These are phyloP conservation scores for Cinnamomum chago DNA, from an alignment of 164 flowering plant genomes.

Conservation along the genomic window DNA sequence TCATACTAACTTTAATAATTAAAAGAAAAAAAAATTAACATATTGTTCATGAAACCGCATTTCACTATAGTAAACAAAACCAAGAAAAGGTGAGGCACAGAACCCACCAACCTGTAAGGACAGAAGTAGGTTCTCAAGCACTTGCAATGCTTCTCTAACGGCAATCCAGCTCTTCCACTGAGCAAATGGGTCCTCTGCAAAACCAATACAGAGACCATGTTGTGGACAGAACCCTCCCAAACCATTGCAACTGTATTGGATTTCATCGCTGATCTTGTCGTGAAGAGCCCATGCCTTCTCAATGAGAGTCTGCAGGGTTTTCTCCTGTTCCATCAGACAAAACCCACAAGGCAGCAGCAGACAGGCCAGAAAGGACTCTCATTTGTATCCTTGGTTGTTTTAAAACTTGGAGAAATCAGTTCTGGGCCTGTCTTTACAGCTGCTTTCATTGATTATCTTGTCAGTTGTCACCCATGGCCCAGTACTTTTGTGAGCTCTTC, in stretches of 20 bases:
- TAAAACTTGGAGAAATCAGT: not conserved
- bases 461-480: not conserved
- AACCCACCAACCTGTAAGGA: constrained; percentile 13
- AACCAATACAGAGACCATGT: constrained; percentile 6
- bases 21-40: not conserved
- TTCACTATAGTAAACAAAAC: not conserved
- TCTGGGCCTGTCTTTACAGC: not conserved
- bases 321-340: constrained; percentile 2
- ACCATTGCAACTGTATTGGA: constrained; percentile 7
- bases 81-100: not conserved
- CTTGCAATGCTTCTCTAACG: constrained; percentile 22
- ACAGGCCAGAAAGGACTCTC: not conserved
- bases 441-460: not conserved
- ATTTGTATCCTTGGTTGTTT: no score
- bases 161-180: constrained; percentile 21
- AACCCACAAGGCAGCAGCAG: not conserved
- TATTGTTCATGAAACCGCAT: not conserved
- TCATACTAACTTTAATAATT: not conserved
- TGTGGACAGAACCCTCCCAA: constrained; percentile 15
- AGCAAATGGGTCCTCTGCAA: constrained; percentile 18
- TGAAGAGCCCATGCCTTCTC: constrained; percentile 25
- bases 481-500: not conserved
- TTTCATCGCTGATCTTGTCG: constrained; percentile 18
- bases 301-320: constrained; percentile 12
- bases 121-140: constrained; percentile 12